Base-by-base conservation (phyloP, 129 eudicot genomes). In the Arctium minus region DNA sequence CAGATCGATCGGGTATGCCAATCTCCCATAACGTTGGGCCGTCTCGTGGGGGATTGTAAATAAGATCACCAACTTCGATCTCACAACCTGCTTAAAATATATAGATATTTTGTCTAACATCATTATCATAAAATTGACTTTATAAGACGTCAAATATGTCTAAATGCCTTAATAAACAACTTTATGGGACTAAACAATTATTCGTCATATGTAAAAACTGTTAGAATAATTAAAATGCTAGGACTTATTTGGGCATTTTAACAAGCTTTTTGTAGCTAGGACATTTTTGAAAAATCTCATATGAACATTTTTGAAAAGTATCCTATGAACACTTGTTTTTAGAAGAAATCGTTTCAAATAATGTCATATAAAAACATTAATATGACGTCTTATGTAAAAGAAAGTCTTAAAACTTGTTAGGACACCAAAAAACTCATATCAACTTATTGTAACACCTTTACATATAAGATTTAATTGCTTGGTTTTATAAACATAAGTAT, bases 11-110 rank as follows among this genome's bases (percentile, higher is more conserved):
- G 35, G 97, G 97, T 42, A 91, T 56, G 53, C 99, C 99, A n/a
- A 96, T 93, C 80, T 96, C 99, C 97, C 99, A 96, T 71, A 96
- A 80, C 4, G 98, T 93, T 9, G 99, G 97, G 6, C 99, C 99
- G 62, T 93, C 85, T 85, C 99, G 84, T 44, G 93, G 97, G 32
- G 99, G 94, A 84, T 87, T 82, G 73, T 77, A 93, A 8, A 88
- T 85, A 79, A 96, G 92, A 82, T 93, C 87, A 40, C 91, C 95
- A 83, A 88, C 33, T 3, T 91, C 86, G 33, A 91, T 89, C 30
- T 86, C 81, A 75, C 88, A 87, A 62, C 95, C 99, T 96, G 79
- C 10, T 73, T 70, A 6, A 76, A 30, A 33, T 9, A 31, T 75
- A 74, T n/a, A 6, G 32, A 8, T 13, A 29, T 62, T 17, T 22